Conservation (phyloP, 768 basidiomycete species). For the Suillus occidentalis region DNA sequence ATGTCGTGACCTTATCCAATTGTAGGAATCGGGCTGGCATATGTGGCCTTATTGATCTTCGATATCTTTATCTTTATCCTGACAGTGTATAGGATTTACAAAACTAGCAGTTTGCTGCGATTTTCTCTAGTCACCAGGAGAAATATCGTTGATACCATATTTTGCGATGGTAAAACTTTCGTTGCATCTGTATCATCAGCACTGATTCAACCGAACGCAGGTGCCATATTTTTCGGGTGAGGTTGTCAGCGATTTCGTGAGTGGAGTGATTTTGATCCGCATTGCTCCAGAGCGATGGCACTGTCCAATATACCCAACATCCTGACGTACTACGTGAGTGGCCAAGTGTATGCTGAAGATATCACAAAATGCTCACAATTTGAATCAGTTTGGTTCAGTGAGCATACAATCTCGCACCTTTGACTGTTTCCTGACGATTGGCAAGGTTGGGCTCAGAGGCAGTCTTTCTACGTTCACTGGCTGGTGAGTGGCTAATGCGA, state of each 20-base stretch:
- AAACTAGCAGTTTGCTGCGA: background rate
- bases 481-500: background rate
- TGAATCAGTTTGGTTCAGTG: background rate
- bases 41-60: background rate
- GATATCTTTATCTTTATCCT: background rate
- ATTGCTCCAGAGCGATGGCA: background rate
- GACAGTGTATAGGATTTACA: background rate
- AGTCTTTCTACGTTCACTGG: background rate
- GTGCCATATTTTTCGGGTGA: background rate
- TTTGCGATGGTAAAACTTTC: background rate
- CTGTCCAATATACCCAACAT: background rate
- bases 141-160: background rate
- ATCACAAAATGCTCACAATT: background rate
- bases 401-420: background rate
- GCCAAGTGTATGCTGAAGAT: background rate
- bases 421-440: background rate
- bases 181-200: background rate
- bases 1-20: background rate
- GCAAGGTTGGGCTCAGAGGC: background rate
- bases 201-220: background rate
- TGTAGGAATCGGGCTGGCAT: background rate
- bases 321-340: background rate
- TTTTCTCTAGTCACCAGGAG: background rate
- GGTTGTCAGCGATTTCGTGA: background rate
- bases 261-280: background rate